These are phyloP conservation scores for Amaranthus cruentus DNA, from an alignment of 148 eudicot genomes.

Conservation along the genomic window DNA sequence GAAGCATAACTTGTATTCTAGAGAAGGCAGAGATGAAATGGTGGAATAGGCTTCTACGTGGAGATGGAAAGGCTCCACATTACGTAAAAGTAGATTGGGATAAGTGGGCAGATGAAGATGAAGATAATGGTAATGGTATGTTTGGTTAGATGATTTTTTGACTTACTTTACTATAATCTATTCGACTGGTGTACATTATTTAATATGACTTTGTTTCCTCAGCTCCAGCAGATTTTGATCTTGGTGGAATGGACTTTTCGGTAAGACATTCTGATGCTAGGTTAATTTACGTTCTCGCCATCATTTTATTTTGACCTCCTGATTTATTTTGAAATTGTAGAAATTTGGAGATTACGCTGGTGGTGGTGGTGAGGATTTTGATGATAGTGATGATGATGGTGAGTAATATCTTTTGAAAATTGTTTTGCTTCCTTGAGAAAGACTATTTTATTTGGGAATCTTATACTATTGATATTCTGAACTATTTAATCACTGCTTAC, in stretches of 20 bases:
- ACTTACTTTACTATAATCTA: neutral
- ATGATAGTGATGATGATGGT: constrained; percentile 61
- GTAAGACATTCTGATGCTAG: constrained; percentile 32
- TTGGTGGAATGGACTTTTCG: constrained; percentile 96
- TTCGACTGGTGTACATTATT: neutral
- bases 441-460: too few species aligned
- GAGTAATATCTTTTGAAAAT: neutral
- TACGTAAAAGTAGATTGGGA: constrained; percentile 98
- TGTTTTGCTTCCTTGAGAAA: too few species aligned
- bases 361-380: constrained; percentile 48
- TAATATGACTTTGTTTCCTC: constrained; percentile 1
- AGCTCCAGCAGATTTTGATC: constrained; percentile 70
- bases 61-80: constrained; percentile 76
- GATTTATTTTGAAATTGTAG: constrained; percentile 31
- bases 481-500: too few species aligned
- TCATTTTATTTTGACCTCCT: neutral
- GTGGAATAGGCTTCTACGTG: constrained; percentile 77
- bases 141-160: neutral
- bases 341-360: constrained; percentile 72
- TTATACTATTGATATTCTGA: too few species aligned
- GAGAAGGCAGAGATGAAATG: constrained; percentile 81
- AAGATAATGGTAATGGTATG: constrained; percentile 30
- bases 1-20: constrained; percentile 74
- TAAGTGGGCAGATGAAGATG: constrained; percentile 98
- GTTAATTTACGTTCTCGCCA: neutral